Conservation (phyloP, 495 filamentous ascomycete species). For the Talaromyces thailandensis region DNA sequence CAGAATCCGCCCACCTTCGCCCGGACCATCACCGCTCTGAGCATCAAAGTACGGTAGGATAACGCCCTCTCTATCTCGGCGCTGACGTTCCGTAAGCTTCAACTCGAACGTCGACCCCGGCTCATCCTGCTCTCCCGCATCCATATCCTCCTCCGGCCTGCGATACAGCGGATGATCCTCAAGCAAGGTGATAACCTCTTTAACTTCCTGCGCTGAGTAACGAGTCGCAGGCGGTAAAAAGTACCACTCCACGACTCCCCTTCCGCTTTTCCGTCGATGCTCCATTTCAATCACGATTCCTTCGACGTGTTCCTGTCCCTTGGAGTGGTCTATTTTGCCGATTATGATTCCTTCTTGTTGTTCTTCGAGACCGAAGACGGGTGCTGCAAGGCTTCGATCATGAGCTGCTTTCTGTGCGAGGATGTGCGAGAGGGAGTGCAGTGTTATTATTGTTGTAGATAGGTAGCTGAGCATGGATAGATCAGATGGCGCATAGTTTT, state of each 20-base stretch:
- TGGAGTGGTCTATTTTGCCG: constrained; percentile 38
- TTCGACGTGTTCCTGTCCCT: constrained; percentile 31
- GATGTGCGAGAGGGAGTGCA: constrained; percentile 59
- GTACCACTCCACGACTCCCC: constrained; percentile 70
- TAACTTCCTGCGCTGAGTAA: constrained; percentile 23
- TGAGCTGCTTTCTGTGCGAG: constrained; percentile 57
- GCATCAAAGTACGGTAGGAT: constrained; percentile 95
- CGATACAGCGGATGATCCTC: constrained; percentile 69
- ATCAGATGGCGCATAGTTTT: constrained; percentile 58
- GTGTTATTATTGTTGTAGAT: constrained; percentile 56
- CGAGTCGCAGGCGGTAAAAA: constrained; percentile 45
- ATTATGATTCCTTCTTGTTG: constrained; percentile 64
- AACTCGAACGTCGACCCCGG: constrained; percentile 72
- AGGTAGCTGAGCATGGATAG: constrained; percentile 53
- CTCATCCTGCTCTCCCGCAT: constrained; percentile 32
- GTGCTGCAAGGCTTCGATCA: constrained; percentile 59
- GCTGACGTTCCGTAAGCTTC: constrained; percentile 83
- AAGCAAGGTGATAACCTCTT: constrained; percentile 55
- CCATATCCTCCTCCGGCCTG: constrained; percentile 28
- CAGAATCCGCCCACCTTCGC: constrained; percentile 79
- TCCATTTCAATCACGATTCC: constrained; percentile 81
- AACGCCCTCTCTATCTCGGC: constrained; percentile 72
- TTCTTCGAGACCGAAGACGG: constrained; percentile 69
- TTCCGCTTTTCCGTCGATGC: constrained; percentile 68
- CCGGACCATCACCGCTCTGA: constrained; percentile 68